phyloP scores from a whole-genome alignment of 2,329 filamentous ascomycete species.

The Kalaharituber pfeilii region DNA sequence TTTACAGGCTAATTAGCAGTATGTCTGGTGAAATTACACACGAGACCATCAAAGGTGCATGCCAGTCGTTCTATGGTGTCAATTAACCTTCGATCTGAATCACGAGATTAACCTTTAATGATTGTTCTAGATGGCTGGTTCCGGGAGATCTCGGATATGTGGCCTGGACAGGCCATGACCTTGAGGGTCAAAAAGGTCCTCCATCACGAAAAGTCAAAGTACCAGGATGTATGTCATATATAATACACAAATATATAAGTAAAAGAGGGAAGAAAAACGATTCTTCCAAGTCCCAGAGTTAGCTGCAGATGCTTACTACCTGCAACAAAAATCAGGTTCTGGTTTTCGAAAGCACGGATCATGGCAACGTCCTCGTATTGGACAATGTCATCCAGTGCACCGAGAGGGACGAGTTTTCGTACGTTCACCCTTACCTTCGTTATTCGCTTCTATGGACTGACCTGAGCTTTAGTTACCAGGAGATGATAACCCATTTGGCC shows the following conservation, averaged over 20 bases:
- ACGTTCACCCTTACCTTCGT: constrained; percentile 24
- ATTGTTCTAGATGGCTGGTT: constrained; percentile 82
- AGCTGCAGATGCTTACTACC: neutral
- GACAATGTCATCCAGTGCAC: constrained; percentile 99
- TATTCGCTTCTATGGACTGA: neutral
- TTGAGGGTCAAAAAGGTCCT: constrained; percentile 94
- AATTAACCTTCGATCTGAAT: neutral
- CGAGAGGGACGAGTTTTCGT: constrained; percentile 94
- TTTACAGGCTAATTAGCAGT: too few relatives aligned
- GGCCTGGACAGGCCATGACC: constrained; percentile 98
- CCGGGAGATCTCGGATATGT: constrained; percentile 97
- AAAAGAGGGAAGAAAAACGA: too few relatives aligned
- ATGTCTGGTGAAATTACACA: constrained; percentile 52
- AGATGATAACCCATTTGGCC: constrained; percentile 98
- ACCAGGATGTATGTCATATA: constrained; percentile 66
- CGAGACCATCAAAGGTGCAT: constrained; percentile 57
- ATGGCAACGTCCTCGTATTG: constrained; percentile 87
- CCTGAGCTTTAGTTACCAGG: constrained; percentile 51
- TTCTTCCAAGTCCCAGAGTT: neutral
- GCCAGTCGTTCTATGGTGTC: neutral
- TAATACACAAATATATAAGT: too few relatives aligned
- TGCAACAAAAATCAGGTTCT: constrained; percentile 43
- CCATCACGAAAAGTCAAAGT: constrained; percentile 98
- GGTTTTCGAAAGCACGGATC: constrained; percentile 94
- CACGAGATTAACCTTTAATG: neutral